phyloP scores from a whole-genome alignment of 768 basidiomycete genomes.

The Paxillus rubicundulus region DNA sequence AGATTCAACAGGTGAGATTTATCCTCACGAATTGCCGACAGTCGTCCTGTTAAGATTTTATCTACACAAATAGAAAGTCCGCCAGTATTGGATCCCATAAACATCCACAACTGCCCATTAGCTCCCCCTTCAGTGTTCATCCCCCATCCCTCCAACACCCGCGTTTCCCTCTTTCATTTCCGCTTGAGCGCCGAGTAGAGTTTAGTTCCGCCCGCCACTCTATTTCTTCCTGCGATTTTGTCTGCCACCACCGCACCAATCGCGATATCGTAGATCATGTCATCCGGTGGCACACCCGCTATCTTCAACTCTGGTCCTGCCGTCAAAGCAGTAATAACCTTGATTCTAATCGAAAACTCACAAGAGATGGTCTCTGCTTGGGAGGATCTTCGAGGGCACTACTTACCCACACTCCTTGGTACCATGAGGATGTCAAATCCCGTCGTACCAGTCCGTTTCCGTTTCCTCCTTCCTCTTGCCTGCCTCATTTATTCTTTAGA shows the following conservation, averaged over 20 bases:
- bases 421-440: constrained; percentile 40
- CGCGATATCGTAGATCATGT: constrained; percentile 11
- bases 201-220: background rate
- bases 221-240: background rate
- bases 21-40: constrained; percentile 1
- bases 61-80: constrained; percentile 17
- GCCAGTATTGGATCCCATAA: constrained; percentile 11
- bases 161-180: constrained; percentile 7
- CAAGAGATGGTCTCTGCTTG: constrained; percentile 42
- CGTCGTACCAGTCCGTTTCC: constrained; percentile 38
- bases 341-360: constrained; percentile 59
- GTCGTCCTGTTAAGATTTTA: constrained; percentile 1
- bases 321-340: constrained; percentile 29
- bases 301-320: constrained; percentile 22
- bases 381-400: constrained; percentile 48
- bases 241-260: constrained; percentile 14
- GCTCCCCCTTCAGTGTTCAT: background rate
- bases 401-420: constrained; percentile 43
- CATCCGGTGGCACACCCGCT: constrained; percentile 7
- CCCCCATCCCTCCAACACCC: background rate
- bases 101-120: constrained; percentile 10
- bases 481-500: constrained; percentile 12
- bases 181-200: constrained; percentile 3
- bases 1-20: background rate
- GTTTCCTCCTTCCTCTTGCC: background rate